Percentiles rank a stretch among this genome's conserved stretches.
Conservation (phyloP, 2,329 filamentous ascomycete genomes). For the Esteya vermicola region DNA sequence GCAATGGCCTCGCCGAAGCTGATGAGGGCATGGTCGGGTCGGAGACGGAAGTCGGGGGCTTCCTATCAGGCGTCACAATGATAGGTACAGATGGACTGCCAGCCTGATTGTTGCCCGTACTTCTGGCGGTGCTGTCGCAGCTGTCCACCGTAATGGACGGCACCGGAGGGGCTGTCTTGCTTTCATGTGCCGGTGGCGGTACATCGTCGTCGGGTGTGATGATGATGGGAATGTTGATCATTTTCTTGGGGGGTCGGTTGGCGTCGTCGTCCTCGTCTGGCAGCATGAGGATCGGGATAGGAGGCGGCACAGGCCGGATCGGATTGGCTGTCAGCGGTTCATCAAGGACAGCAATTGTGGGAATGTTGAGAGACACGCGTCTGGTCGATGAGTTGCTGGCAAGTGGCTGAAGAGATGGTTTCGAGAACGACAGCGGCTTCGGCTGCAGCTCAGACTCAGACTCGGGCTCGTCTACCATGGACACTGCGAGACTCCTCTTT, state of each 20-base stretch:
- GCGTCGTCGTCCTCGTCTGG: constrained; percentile 16
- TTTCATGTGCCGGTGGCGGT: too few species aligned
- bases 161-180: constrained; percentile 16
- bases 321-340: too few species aligned
- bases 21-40: constrained; percentile 1
- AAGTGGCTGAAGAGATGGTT: constrained; percentile 22
- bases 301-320: too few species aligned
- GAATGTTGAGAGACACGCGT: constrained; percentile 17
- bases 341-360: too few species aligned
- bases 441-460: not conserved
- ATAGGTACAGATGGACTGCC: constrained; percentile 20
- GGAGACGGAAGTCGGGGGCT: constrained; percentile 14
- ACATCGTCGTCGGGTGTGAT: not conserved
- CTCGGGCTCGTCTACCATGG: constrained; percentile 14
- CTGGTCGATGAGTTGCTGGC: constrained; percentile 20
- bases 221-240: constrained; percentile 2
- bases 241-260: too few species aligned
- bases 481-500: constrained; percentile 34
- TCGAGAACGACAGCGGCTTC: constrained; percentile 4
- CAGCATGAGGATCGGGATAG: too few species aligned
- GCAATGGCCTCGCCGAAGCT: constrained; percentile 28
- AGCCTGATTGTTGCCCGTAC: constrained; percentile 8
- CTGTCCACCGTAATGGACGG: constrained; percentile 26
- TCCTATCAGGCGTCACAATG: constrained; percentile 30
- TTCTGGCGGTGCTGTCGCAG: constrained; percentile 11